phyloP scores from a whole-genome alignment of 495 filamentous ascomycete genomes.

The Podospora comata region DNA sequence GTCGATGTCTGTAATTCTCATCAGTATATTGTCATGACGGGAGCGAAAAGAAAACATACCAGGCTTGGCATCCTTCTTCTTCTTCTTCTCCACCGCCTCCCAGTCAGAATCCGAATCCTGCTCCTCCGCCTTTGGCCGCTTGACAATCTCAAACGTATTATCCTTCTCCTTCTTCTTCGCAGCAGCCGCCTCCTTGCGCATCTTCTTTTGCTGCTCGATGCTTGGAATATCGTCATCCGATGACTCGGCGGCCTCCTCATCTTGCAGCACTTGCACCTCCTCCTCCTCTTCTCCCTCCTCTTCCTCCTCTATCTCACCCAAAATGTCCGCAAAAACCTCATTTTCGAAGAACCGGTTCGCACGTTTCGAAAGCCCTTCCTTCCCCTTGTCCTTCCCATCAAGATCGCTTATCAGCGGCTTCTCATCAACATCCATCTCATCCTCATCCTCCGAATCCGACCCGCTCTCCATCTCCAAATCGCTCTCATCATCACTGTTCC shows the following conservation, averaged over 20 bases:
- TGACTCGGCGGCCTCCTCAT: constrained; percentile 10
- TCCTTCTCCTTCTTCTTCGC: constrained; percentile 18
- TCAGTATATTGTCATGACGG: constrained; percentile 30
- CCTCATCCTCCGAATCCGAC: constrained; percentile 50
- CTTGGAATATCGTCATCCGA: constrained; percentile 21
- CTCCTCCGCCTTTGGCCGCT: constrained; percentile 21
- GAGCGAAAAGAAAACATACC: constrained; percentile 48
- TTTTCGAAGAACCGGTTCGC: constrained; percentile 90
- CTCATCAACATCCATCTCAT: constrained; percentile 38
- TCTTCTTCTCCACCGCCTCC: constrained; percentile 65
- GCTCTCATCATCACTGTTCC: constrained; percentile 53
- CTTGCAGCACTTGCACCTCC: constrained; percentile 20
- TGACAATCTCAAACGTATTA: constrained; percentile 54
- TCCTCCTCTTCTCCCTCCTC: constrained; percentile 51
- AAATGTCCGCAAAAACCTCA: constrained; percentile 79
- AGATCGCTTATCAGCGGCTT: constrained; percentile 52
- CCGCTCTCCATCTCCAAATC: constrained; percentile 51
- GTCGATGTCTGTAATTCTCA: constrained; percentile 69
- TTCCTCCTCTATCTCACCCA: constrained; percentile 46
- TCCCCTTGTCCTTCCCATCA: constrained; percentile 43
- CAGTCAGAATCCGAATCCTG: constrained; percentile 46
- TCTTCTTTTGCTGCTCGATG: constrained; percentile 20
- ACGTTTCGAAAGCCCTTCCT: constrained; percentile 67
- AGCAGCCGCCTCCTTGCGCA: constrained; percentile 13
- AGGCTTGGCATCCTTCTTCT: constrained; percentile 61